phyloP scores from a whole-genome alignment of 148 eudicot genomes.

The Vaccinium corymbosum region DNA sequence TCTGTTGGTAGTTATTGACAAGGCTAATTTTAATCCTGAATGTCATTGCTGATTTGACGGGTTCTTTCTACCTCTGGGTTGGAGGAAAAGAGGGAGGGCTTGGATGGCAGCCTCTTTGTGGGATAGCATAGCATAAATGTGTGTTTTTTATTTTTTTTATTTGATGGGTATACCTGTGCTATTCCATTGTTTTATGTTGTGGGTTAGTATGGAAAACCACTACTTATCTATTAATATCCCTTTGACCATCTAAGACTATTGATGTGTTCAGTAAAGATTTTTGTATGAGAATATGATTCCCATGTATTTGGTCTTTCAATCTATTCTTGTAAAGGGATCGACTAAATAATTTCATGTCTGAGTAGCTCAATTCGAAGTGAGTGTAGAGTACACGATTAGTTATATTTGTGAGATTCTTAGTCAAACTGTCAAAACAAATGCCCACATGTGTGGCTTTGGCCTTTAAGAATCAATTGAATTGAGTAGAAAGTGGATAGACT shows the following conservation, averaged over 20 bases:
- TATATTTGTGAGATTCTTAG: not conserved
- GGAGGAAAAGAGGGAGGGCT: no score
- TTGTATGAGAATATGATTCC: not conserved
- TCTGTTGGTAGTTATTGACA: no score
- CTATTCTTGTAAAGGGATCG: no score
- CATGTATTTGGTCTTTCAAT: not conserved
- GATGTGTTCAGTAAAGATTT: not conserved
- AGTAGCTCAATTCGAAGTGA: not conserved
- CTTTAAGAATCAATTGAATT: not conserved
- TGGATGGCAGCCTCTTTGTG: no score
- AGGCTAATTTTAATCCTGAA: no score
- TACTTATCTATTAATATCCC: not conserved
- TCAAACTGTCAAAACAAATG: not conserved
- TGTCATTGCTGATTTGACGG: no score
- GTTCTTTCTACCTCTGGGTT: no score
- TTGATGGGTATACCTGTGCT: not conserved
- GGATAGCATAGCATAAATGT: not conserved
- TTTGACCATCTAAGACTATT: not conserved
- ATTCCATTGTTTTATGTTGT: not conserved
- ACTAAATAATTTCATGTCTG: not conserved
- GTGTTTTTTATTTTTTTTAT: not conserved
- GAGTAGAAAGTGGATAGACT: not conserved
- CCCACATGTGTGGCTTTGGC: not conserved
- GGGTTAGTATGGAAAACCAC: not conserved
- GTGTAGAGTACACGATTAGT: not conserved